phyloP scores from a whole-genome alignment of 148 eudicot species.

The Arctostaphylos glauca region DNA sequence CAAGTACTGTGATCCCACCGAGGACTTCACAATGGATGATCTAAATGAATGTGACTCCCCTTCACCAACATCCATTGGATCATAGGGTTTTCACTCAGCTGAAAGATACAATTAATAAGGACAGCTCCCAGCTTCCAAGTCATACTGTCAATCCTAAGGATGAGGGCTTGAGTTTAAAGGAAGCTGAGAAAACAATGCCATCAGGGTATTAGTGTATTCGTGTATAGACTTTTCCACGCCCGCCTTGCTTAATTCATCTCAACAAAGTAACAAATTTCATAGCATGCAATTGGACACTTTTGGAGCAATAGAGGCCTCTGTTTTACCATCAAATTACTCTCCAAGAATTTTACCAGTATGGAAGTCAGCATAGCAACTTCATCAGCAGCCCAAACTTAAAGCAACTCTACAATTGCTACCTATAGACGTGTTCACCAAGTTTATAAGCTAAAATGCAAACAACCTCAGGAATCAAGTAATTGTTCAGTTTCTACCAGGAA shows the following conservation, averaged over 20 bases:
- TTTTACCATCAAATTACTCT: neutral
- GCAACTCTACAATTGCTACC: neutral
- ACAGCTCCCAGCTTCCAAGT: neutral
- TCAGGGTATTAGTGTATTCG: too few relatives aligned
- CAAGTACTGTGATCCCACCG: neutral
- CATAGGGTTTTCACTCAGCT: neutral
- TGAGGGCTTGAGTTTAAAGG: neutral
- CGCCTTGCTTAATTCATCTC: neutral
- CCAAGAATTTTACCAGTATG: neutral
- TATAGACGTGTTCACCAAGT: neutral
- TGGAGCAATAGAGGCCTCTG: neutral
- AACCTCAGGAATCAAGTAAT: neutral
- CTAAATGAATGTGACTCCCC: neutral
- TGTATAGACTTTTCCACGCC: too few relatives aligned
- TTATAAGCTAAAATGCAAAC: neutral
- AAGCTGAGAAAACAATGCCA: neutral
- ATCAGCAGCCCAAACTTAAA: neutral
- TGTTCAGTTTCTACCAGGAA: neutral
- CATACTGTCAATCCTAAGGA: neutral
- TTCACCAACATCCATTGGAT: neutral
- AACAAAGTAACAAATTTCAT: neutral
- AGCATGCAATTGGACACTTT: neutral
- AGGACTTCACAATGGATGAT: neutral
- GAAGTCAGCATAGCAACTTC: neutral
- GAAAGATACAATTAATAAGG: neutral